A percentile compares a stretch with the other conserved stretches of the same genome.
Conservation (phyloP, 139 green algal genomes). For the Astrephomene gubernaculifera region DNA sequence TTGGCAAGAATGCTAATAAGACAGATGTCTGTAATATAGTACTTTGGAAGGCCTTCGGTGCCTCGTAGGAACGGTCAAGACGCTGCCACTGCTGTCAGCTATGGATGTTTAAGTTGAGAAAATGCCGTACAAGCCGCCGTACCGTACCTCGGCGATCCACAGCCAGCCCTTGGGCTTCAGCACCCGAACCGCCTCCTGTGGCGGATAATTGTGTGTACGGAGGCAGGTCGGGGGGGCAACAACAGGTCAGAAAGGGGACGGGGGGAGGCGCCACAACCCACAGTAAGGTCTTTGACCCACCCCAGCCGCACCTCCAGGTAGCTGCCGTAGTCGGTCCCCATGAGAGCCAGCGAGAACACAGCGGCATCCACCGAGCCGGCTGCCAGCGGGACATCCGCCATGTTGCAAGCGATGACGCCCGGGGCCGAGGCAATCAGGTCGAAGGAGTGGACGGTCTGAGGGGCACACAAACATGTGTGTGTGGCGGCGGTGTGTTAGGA, state of each 20-base stretch:
- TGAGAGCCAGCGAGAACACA: constrained; percentile 96
- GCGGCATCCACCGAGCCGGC: constrained; percentile 80
- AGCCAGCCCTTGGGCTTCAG: constrained; percentile 80
- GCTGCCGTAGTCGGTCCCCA: constrained; percentile 92
- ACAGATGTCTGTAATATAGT: too few relatives aligned
- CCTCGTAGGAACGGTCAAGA: too few relatives aligned
- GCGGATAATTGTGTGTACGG: not conserved
- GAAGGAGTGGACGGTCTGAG: constrained; percentile 83
- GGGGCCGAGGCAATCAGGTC: constrained; percentile 88
- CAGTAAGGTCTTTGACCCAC: not conserved
- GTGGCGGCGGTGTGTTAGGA: not conserved
- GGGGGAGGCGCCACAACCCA: not conserved
- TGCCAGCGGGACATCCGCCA: constrained; percentile 77
- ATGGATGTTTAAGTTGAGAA: too few relatives aligned
- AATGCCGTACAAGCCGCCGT: too few relatives aligned
- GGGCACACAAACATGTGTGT: not conserved
- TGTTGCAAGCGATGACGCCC: constrained; percentile 94
- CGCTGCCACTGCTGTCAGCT: too few relatives aligned
- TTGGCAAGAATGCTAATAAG: too few relatives aligned
- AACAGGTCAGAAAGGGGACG: too few relatives aligned
- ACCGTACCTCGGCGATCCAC: constrained; percentile 94
- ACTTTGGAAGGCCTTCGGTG: too few relatives aligned
- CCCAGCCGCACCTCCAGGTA: constrained; percentile 78
- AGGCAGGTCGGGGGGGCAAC: not conserved
- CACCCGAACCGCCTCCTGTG: constrained; percentile 87